Base-by-base conservation (phyloP, 1,139 yeast genomes). In the Sugiyamaella paludigena region DNA sequence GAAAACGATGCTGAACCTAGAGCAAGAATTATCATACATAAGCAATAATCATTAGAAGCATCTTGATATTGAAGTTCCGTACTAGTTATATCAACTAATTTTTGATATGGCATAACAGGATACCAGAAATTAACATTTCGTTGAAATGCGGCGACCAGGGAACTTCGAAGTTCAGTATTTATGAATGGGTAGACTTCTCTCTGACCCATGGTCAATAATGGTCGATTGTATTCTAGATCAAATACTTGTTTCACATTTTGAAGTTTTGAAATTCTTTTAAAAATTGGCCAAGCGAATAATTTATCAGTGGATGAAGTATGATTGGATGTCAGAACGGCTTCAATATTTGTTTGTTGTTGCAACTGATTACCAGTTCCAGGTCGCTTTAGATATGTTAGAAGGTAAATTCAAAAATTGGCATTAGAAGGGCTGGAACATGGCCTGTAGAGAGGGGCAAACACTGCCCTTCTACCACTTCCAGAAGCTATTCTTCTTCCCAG, bases 101-200 rank as follows among this genome's bases (percentile, higher is more conserved):
- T 30, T 31, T 30, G 29, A n/a, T 16, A 27, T n/a, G 52, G 35
- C 34, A 50, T 15, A 7, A 46, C 55, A 10, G 55, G 55, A 32
- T 48, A 52, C 55, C 55, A 52, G 38, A 48, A 48, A 43, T 52
- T 50, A 11, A 48, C 38, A 31, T 52, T 50, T 10, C 54, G 40
- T 31, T 44, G 48, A 32, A 52, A 52, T n/a, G 55, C 44, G 9
- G 24, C 47, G n/a, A 37, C 19, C 27, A 51, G 37, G 13, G 37
- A 16, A 12, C 32, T 35, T 15, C 43, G 36, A n/a, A 43, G 30
- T 9, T 42, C 49, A 6, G 35, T 28, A 26, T 36, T 30, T 16
- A 48, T 29, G 11, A 32, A 15, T 5, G 46, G 51, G 16, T 29
- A 29, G 8, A 16, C 41, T 24, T 27, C 30, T 16, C 35, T n/a